Evolutionary conservation across 2,329 filamentous ascomycete genomes (phyloP), one percentile per base, ranked within the genome.

Genomic region (Elsinoe fawcettii): DNA sequence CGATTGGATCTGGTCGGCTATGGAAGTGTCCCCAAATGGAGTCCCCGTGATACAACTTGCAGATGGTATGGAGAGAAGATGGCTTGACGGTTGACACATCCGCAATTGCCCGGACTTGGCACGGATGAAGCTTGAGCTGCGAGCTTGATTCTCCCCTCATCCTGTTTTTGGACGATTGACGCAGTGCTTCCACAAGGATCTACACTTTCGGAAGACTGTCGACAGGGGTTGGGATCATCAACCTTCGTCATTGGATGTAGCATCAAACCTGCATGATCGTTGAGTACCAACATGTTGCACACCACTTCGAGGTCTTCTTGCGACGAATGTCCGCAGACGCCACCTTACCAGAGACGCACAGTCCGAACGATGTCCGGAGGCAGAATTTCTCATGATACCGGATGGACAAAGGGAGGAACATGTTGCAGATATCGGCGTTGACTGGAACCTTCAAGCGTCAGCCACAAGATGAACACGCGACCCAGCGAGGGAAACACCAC

Each of bases 381-480:
- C 41, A 46, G 22, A 46, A 25, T 3, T 12, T 46, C 41, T 46
- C 41, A n/a, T 20, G 22, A 46, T 25, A 46, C 23, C 18, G n/a
- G 14, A 25, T 53, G 47, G 47, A 51, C 25, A n/a, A 53, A 53
- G n/a, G 49, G 49, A 39, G 46, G 30, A 51, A 16, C 9, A 36
- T 32, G 6, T 34, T 18, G 23, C 25, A 51, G 5, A 51, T 2
- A n/a, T 49, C 3, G 23, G 11, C 11, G 39, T 23, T 30, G 25
- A 46, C 20, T 34, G 16, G n/a, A 18, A 53, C 8, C 3, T 11
- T n/a, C 9, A 53, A 23, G 27, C 5, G 20, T 14, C 27, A 36
- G 25, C 20, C 16, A 23, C 34, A n/a, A 23, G 20, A 23, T 23
- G 20, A 11, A 53, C 49, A 53, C 49, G 49, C 49, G 49, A 53